Percentiles rank a stretch among this genome's conserved stretches.
These are phyloP conservation scores for Thelephora ganbajun DNA, from an alignment of 768 basidiomycete species.

Conservation along the genomic window DNA sequence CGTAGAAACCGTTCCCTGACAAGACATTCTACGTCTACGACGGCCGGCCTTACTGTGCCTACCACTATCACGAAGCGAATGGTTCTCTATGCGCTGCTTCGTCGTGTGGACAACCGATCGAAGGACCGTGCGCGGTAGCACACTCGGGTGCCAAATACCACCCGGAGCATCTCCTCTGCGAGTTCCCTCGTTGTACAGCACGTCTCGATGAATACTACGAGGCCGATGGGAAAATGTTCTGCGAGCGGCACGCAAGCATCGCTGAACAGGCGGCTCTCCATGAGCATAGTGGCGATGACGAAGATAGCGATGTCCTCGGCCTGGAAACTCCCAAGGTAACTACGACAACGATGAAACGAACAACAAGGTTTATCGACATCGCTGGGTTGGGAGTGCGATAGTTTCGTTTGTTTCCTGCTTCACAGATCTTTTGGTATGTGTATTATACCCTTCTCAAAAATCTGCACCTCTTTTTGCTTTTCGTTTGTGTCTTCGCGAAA, in stretches of 20 bases:
- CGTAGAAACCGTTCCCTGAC: constrained; percentile 79
- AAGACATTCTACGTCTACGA: constrained; percentile 86
- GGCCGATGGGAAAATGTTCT: constrained; percentile 72
- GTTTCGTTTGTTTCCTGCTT: not conserved
- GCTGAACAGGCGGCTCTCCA: constrained; percentile 11
- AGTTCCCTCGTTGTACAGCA: constrained; percentile 44
- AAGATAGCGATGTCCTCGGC: constrained; percentile 12
- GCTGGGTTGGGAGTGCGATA: constrained; percentile 11
- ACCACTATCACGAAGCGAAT: constrained; percentile 89
- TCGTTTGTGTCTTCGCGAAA: too few species aligned
- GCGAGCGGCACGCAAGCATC: constrained; percentile 58
- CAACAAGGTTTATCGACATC: constrained; percentile 73
- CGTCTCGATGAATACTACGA: constrained; percentile 80
- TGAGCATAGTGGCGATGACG: constrained; percentile 9
- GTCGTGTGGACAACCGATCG: constrained; percentile 77
- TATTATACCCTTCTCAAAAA: too few species aligned
- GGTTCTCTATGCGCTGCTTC: constrained; percentile 73
- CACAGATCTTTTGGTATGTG: too few species aligned
- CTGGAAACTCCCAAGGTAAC: constrained; percentile 7
- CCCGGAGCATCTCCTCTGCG: constrained; percentile 80
- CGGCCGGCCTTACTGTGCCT: constrained; percentile 81
- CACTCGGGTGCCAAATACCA: constrained; percentile 74
- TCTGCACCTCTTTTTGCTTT: too few species aligned
- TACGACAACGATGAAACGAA: constrained; percentile 56
- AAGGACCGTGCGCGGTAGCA: constrained; percentile 85